Conservation (phyloP, 2,329 filamentous ascomycete genomes). For the Fusarium graminum region DNA sequence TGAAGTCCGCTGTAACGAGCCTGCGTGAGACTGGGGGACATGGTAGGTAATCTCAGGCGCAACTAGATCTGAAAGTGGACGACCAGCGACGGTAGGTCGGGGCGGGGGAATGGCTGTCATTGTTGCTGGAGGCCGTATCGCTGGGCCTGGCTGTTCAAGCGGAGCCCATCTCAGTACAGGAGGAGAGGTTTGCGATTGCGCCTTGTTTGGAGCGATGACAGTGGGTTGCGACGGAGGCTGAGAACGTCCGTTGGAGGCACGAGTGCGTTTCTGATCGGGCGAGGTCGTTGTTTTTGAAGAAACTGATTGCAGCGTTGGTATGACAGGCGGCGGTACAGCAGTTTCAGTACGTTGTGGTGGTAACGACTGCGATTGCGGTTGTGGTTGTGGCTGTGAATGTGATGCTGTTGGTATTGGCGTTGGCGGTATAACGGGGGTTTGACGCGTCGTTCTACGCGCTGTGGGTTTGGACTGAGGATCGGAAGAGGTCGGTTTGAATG, state of each 20-base stretch:
- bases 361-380: conserved; percentile 25
- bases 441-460: conserved; percentile 58
- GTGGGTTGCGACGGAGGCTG: conserved; percentile 22
- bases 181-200: conserved; percentile 31
- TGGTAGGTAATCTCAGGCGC: conserved; percentile 59
- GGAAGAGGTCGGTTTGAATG: conserved; percentile 17
- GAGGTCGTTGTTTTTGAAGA: conserved; percentile 8
- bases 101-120: conserved; percentile 46
- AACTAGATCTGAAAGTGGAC: conserved; percentile 54
- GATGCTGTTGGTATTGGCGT: conserved; percentile 36
- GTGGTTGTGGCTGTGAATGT: conserved; percentile 8
- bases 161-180: conserved; percentile 46
- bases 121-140: conserved; percentile 24
- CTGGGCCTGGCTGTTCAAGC: conserved; percentile 43
- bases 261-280: conserved; percentile 43
- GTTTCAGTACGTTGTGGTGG: conserved; percentile 39
- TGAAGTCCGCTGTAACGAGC: conserved; percentile 45
- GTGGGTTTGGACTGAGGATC: conserved; percentile 38
- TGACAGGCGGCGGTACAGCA: conserved; percentile 32
- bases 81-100: conserved; percentile 23
- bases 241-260: conserved; percentile 25
- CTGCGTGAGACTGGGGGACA: conserved; percentile 52
- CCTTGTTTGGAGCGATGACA: conserved; percentile 8
- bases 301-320: conserved; percentile 32
- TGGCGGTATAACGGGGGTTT: conserved; percentile 53